These are phyloP conservation scores for Ophiostoma quercus DNA, from an alignment of 2,329 filamentous ascomycete genomes.

Conservation along the genomic window DNA sequence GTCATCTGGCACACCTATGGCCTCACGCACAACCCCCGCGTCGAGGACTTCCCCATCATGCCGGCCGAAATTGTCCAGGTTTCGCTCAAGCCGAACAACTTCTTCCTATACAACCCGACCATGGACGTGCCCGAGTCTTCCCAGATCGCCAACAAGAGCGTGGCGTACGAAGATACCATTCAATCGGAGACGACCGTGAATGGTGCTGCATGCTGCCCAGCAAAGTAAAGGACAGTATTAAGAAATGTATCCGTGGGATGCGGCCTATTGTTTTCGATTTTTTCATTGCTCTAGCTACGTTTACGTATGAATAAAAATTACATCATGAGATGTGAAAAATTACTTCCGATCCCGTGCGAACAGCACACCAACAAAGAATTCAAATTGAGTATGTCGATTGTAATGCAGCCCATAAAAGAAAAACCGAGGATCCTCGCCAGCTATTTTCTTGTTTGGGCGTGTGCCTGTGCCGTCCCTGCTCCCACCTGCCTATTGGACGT, in stretches of 20 bases:
- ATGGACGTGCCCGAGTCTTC: constrained; percentile 23
- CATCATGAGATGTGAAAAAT: too few relatives aligned
- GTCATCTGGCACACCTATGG: constrained; percentile 55
- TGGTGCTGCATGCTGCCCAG: background rate
- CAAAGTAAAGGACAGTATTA: background rate
- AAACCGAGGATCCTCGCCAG: too few relatives aligned
- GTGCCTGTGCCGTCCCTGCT: too few relatives aligned
- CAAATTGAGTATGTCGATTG: too few relatives aligned
- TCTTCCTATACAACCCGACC: constrained; percentile 24
- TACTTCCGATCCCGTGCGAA: too few relatives aligned
- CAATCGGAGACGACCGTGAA: background rate
- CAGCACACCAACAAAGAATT: too few relatives aligned
- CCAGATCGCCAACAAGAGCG: constrained; percentile 23
- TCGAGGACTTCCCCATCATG: constrained; percentile 66
- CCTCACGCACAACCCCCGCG: constrained; percentile 59
- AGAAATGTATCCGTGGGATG: background rate
- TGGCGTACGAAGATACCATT: constrained; percentile 14
- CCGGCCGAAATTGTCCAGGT: constrained; percentile 41
- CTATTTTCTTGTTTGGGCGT: too few relatives aligned
- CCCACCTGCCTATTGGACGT: too few relatives aligned
- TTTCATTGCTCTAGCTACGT: too few relatives aligned
- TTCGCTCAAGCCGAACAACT: constrained; percentile 23
- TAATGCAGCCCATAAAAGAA: too few relatives aligned
- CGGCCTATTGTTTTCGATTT: background rate
- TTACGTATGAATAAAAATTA: too few relatives aligned